Base-by-base conservation (phyloP, 257 asterid genomes). In the Solanum phureja region DNA sequence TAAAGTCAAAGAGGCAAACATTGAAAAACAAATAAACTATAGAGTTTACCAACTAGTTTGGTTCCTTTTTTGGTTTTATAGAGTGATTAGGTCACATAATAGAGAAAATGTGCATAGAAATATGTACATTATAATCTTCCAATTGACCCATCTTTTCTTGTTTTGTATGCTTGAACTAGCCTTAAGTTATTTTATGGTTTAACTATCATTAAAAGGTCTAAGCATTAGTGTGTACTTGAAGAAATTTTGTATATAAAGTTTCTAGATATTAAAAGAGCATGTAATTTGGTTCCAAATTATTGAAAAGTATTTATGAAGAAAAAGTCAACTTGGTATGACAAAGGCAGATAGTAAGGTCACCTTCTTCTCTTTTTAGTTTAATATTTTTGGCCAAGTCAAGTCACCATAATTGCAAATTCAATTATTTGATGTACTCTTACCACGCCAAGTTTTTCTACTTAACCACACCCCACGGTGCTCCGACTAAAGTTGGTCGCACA, bases 31-130 rank as follows among this genome's bases (percentile, higher is more conserved):
- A 81, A 81, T 81, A 81, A 81, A 8, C 19, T 79, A 81, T n/a
- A 77, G 84, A 81, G 85, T 81, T 81, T 81, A 46, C 85, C 85
- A 46, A 81, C 85, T 46, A 14, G 27, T 18, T 81, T 81, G 68
- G 68, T 29, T 40, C 40, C 16, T 46, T 16, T 81, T 46, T 46
- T 27, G 84, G 38, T 79, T 79, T 79, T 44, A 3, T 27, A 23
- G 66, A 27, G 40, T 46, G 68, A 81, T 81, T 81, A 46, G 68
- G 85, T 46, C 68, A 46, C 40, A 81, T 81, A 44, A 23, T 81
- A 46, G 27, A 44, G 82, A 74, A 35, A 81, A 27, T 81, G 66
- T 46, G n/a, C 62, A 77, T 44, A 27, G 64, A 81, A 81, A 52
- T 16, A 52, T 46, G 21, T 2, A 81, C 68, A 77, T 0, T 0